A percentile compares a stretch with the other conserved stretches of the same genome.
These are phyloP conservation scores for Acorus calamus DNA, from an alignment of 106 monocot species.

Conservation along the genomic window DNA sequence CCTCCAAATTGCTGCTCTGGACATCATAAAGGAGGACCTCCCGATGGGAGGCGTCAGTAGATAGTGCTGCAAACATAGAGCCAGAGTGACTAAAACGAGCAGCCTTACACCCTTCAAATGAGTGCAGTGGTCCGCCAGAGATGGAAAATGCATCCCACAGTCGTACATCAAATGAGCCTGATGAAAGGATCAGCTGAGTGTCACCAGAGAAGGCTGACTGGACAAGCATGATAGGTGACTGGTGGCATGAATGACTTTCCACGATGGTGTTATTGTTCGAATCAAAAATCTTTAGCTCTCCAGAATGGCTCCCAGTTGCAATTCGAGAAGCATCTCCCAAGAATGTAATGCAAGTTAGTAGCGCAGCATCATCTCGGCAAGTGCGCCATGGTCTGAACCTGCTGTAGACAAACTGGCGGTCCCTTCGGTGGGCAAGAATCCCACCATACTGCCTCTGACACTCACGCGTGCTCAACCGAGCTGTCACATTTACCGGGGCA, in stretches of 20 bases:
- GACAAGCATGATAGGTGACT: constrained; percentile 44
- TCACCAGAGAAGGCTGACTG: constrained; percentile 51
- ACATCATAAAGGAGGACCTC: constrained; percentile 94
- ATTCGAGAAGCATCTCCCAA: constrained; percentile 61
- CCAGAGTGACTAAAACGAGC: constrained; percentile 84
- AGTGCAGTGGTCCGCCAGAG: constrained; percentile 61
- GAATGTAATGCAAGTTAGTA: constrained; percentile 76
- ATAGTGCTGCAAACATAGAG: constrained; percentile 63
- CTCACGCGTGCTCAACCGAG: constrained; percentile 65
- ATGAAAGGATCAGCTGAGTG: constrained; percentile 63
- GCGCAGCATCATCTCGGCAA: constrained; percentile 73
- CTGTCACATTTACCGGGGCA: constrained; percentile 83
- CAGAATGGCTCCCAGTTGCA: constrained; percentile 69
- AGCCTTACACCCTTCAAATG: constrained; percentile 90
- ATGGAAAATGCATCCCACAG: constrained; percentile 77
- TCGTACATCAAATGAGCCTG: constrained; percentile 53
- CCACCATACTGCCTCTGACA: constrained; percentile 54
- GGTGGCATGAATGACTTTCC: constrained; percentile 63
- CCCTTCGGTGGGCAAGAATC: constrained; percentile 64
- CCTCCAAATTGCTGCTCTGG: constrained; percentile 44
- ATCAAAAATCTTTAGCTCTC: constrained; percentile 86
- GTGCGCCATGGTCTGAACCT: constrained; percentile 80
- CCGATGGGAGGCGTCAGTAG: constrained; percentile 38
- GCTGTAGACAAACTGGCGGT: constrained; percentile 91
- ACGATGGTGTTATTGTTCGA: constrained; percentile 50